A percentile compares a stretch with the other conserved stretches of the same genome.
Conservation (phyloP, 805 yeast species). For the Candida oleophila region DNA sequence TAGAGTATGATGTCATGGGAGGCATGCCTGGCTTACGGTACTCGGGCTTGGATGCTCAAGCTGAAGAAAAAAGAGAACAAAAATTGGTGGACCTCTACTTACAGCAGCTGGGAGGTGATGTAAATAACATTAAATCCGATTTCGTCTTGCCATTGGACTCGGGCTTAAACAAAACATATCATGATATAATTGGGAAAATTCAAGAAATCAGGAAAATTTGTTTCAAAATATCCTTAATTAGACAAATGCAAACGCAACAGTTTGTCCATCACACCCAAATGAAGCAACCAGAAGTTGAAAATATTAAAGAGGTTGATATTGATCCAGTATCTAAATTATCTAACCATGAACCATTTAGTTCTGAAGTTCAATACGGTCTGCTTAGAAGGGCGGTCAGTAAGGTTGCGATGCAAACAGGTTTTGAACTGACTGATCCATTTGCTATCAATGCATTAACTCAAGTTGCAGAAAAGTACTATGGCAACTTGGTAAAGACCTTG, state of each 20-base stretch:
- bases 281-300: slow-evolving; percentile 64
- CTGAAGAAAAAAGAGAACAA: slow-evolving; percentile 39
- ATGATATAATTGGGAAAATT: slow-evolving; percentile 70
- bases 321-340: slow-evolving; percentile 76
- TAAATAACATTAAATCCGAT: slow-evolving; percentile 21
- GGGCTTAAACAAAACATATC: slow-evolving; percentile 62
- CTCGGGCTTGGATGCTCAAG: slow-evolving; percentile 46
- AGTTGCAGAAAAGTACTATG: slow-evolving; percentile 76
- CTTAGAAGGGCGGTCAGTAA: slow-evolving; percentile 72
- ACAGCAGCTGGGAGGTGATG: slow-evolving; percentile 24
- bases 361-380: slow-evolving; percentile 62
- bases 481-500: slow-evolving; percentile 69
- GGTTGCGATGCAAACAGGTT: slow-evolving; percentile 87
- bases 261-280: slow-evolving; percentile 72
- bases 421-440: slow-evolving; percentile 74
- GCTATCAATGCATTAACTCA: slow-evolving; percentile 82
- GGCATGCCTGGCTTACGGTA: slow-evolving; percentile 69
- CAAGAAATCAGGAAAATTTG: slow-evolving; percentile 88
- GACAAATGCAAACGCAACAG: slow-evolving; percentile 86
- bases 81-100: slow-evolving; percentile 34
- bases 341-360: slow-evolving; percentile 62
- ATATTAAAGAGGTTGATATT: slow-evolving; percentile 67
- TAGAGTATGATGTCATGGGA: slow-evolving; percentile 83
- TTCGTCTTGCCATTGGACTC: slow-evolving; percentile 37
- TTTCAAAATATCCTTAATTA: slow-evolving; percentile 80